phyloP scores from a whole-genome alignment of 164 flowering plant species.

The Macadamia integrifolia region DNA sequence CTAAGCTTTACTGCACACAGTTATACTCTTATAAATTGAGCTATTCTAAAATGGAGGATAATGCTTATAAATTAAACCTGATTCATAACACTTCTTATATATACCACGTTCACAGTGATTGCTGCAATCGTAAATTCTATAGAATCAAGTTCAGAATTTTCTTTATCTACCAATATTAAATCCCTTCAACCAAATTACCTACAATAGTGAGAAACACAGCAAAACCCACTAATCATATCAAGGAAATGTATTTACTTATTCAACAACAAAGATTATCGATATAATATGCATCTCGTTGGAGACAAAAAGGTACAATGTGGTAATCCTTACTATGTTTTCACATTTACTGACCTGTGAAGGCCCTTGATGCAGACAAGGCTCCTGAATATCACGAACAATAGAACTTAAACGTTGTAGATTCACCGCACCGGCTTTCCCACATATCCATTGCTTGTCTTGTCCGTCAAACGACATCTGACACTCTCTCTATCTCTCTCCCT shows the following conservation, averaged over 20 bases:
- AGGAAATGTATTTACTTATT: not conserved
- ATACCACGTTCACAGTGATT: no score
- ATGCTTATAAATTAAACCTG: no score
- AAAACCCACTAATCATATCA: not conserved
- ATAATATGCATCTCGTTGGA: no score
- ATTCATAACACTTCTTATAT: no score
- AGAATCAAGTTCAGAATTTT: no score
- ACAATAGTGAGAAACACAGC: not conserved
- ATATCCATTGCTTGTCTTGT: slow-evolving; percentile 58
- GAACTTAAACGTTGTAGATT: slow-evolving; percentile 53
- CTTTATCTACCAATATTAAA: no score
- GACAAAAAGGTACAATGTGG: not conserved
- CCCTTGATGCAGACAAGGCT: slow-evolving; percentile 75
- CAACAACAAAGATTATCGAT: no score
- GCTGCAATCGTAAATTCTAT: no score
- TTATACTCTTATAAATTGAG: no score
- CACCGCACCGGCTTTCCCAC: slow-evolving; percentile 47
- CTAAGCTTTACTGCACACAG: no score
- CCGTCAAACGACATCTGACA: slow-evolving; percentile 48
- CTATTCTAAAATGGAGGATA: no score
- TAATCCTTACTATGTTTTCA: slow-evolving; percentile 15
- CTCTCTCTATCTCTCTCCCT: slow-evolving; percentile 5
- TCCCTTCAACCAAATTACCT: no score
- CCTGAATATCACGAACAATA: slow-evolving; percentile 69
- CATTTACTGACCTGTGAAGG: slow-evolving; percentile 52